These are phyloP conservation scores for Dimargaris cristalligena DNA, from an alignment of 192 early-diverging fungal species.

Conservation along the genomic window DNA sequence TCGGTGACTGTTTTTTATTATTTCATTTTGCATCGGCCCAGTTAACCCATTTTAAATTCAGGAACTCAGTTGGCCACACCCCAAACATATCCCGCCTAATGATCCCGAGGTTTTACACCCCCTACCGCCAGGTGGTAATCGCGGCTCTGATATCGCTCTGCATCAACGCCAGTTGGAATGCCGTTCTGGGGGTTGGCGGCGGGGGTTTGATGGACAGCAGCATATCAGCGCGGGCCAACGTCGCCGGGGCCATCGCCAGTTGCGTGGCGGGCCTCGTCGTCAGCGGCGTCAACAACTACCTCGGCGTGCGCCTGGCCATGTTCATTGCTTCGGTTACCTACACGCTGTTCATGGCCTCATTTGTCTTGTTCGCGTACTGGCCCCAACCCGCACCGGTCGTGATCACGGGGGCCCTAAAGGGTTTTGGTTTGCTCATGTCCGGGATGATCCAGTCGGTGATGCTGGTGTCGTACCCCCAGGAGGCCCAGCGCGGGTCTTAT, in stretches of 20 bases:
- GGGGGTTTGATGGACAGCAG: neutral
- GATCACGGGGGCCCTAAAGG: neutral
- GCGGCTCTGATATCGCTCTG: neutral
- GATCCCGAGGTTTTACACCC: too few species aligned
- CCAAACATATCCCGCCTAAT: too few species aligned
- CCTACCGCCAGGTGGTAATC: neutral
- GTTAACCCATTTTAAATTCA: too few species aligned
- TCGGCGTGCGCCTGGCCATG: neutral
- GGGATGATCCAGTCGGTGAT: neutral
- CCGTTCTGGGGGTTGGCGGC: constrained; percentile 4
- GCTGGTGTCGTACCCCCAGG: neutral
- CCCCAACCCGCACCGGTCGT: neutral
- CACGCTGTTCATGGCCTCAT: neutral
- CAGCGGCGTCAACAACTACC: constrained; percentile 2
- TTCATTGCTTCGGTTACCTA: neutral
- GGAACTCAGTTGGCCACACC: too few species aligned
- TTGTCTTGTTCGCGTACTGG: constrained; percentile 1
- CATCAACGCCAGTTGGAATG: neutral
- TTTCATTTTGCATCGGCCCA: too few species aligned
- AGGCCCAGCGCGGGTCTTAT: neutral
- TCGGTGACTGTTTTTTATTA: too few species aligned
- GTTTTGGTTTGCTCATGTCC: neutral
- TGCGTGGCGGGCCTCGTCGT: neutral
- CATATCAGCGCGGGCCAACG: neutral
- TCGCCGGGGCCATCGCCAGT: neutral